phyloP scores from a whole-genome alignment of 768 basidiomycete species.

The Podaxis sp. region DNA sequence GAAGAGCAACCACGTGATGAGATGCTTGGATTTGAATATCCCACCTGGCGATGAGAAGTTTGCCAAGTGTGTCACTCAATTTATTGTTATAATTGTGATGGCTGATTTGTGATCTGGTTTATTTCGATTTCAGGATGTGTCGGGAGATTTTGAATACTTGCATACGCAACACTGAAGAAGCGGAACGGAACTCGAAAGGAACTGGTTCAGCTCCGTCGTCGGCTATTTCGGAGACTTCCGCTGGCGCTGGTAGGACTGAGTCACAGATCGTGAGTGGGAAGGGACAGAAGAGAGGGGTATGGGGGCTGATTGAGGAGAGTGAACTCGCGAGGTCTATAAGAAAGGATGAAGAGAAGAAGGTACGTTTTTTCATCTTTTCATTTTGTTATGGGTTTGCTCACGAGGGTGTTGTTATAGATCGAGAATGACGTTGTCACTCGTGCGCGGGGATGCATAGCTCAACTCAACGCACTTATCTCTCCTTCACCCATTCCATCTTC shows the following conservation, averaged over 20 bases:
- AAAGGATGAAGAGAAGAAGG: constrained; percentile 54
- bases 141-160: constrained; percentile 89
- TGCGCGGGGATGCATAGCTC: constrained; percentile 39
- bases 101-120: not conserved
- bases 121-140: constrained; percentile 51
- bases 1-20: constrained; percentile 79
- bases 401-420: constrained; percentile 26
- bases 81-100: not conserved
- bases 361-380: constrained; percentile 19
- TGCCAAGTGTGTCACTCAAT: constrained; percentile 47
- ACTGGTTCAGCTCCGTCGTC: constrained; percentile 17
- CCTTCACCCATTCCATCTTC: constrained; percentile 18
- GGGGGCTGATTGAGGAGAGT: constrained; percentile 86
- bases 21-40: constrained; percentile 92
- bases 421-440: constrained; percentile 48
- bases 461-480: constrained; percentile 33
- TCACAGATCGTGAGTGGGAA: constrained; percentile 37
- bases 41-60: constrained; percentile 82
- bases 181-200: constrained; percentile 43
- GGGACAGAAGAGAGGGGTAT: constrained; percentile 67
- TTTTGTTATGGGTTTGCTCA: constrained; percentile 1
- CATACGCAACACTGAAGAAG: constrained; percentile 91
- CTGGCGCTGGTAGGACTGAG: constrained; percentile 6
- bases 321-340: constrained; percentile 73
- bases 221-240: not conserved